A percentile compares a stretch with the other conserved stretches of the same genome.
Conservation (phyloP, 78 protist species). For the slime mould (Dictyostelium discoideum) region DNA sequence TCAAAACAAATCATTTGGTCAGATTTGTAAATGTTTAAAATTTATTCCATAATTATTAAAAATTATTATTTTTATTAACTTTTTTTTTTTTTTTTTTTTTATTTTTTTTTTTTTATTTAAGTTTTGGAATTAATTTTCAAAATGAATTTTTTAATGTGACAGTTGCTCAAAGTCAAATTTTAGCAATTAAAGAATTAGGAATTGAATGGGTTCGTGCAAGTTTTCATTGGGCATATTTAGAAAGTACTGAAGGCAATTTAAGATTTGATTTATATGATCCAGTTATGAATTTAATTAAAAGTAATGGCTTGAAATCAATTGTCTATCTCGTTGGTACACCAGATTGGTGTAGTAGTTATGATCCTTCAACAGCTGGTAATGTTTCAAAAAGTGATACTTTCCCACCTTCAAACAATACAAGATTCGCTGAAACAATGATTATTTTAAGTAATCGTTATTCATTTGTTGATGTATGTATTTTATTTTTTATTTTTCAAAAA, state of each 20-base stretch:
- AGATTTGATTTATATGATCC: not conserved
- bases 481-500: too few relatives aligned
- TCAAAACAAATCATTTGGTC: not conserved
- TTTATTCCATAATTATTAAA: too few relatives aligned
- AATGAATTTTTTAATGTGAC: not conserved
- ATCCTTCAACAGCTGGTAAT: not conserved
- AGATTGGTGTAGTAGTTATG: not conserved
- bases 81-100: not conserved
- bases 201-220: not conserved
- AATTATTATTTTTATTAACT: not conserved
- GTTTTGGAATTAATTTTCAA: conserved; percentile 2
- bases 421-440: not conserved
- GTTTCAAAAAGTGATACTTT: not conserved
- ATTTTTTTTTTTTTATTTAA: not conserved
- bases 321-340: conserved; percentile 4
- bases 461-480: not conserved
- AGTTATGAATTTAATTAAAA: not conserved
- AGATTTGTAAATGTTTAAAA: not conserved
- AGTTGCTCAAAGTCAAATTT: not conserved
- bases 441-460: not conserved
- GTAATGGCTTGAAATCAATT: not conserved
- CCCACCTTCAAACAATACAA: not conserved
- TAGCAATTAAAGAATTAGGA: not conserved
- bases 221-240: conserved; percentile 6
- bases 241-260: not conserved